Base-by-base conservation (phyloP, 2,329 filamentous ascomycete genomes). In the Epichloe festucae region DNA sequence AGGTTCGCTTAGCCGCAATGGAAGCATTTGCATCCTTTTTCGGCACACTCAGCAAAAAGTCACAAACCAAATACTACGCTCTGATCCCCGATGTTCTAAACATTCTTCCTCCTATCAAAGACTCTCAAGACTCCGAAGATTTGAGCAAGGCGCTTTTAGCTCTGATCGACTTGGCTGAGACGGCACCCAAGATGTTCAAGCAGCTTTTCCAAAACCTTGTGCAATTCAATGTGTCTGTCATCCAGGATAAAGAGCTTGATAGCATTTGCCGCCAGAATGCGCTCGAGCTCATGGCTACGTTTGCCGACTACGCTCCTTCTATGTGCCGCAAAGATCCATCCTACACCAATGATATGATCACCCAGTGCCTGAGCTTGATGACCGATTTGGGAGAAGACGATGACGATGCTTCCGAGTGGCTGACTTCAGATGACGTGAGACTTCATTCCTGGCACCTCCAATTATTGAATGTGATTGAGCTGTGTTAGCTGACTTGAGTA, bases 171-270 rank as follows among this genome's bases (percentile, higher is more conserved):
- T 77, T 98, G 51, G 93, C 93, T 40, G 93, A 97, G 69, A 79
- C 85, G n/a, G 86, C 88, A 21, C 89, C 91, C 21, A 94, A 93
- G 71, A 97, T 97, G 90, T 98, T 98, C 73, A 95, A 93, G 71
- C 79, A 78, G 19, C 76, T 95, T n/a, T 98, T 98, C 73, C 85
- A 86, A 63, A 90, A 89, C 62, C 77, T 98, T 4, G 91, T 97
- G 49, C 84, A 87, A 60, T 96, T 98, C 70, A 91, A 85, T 66
- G 83, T 97, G 54, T 89, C 87, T 6, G 89, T 97, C 53, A 87
- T 98, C 59, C 87, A 94, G 62, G 91, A 98, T 67, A 97, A 97
- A 72, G 90, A 97, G 55, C 78, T 98, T 21, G 85, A 84, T 55
- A 90, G 95, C 63, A 79, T 90, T 58, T 87, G 89, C 55, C 83